Percentiles rank a stretch among this genome's conserved stretches.
Conservation (phyloP, 1,139 yeast genomes). For the Insectozyma bohioensis region DNA sequence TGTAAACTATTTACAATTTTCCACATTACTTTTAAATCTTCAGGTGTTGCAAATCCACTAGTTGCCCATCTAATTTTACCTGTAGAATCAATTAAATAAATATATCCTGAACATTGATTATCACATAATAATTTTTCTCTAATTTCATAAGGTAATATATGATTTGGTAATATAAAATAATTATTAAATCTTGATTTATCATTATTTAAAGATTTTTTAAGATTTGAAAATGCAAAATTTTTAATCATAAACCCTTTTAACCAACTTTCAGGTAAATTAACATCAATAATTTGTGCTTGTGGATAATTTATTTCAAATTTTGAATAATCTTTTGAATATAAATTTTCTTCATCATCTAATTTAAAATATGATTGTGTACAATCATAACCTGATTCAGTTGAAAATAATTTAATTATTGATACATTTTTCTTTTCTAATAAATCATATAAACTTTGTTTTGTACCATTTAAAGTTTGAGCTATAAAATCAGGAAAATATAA, state of each 20-base stretch:
- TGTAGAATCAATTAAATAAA: constrained; percentile 71
- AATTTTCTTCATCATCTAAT: constrained; percentile 35
- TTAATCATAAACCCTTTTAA: constrained; percentile 65
- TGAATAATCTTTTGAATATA: constrained; percentile 30
- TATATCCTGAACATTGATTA: constrained; percentile 81
- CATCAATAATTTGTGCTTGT: constrained; percentile 66
- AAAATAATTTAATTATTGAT: constrained; percentile 63
- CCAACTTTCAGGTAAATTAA: constrained; percentile 71
- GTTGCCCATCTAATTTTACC: constrained; percentile 90
- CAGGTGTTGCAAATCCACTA: constrained; percentile 71
- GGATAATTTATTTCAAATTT: constrained; percentile 42
- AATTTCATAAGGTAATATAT: constrained; percentile 55
- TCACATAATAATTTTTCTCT: constrained; percentile 65
- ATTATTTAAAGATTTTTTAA: constrained; percentile 45
- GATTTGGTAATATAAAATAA: constrained; percentile 66
- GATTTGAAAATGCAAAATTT: constrained; percentile 42
- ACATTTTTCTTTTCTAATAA: constrained; percentile 49
- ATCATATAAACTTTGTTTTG: constrained; percentile 34
- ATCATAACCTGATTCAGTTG: constrained; percentile 72
- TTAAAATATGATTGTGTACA: constrained; percentile 64
- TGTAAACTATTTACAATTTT: constrained; percentile 58
- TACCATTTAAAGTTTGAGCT: constrained; percentile 54
- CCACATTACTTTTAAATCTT: constrained; percentile 66
- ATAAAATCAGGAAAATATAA: constrained; percentile 81
- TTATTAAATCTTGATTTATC: constrained; percentile 51